Conservation (phyloP, 148 eudicot species). For the Dianthus caryophyllus region DNA sequence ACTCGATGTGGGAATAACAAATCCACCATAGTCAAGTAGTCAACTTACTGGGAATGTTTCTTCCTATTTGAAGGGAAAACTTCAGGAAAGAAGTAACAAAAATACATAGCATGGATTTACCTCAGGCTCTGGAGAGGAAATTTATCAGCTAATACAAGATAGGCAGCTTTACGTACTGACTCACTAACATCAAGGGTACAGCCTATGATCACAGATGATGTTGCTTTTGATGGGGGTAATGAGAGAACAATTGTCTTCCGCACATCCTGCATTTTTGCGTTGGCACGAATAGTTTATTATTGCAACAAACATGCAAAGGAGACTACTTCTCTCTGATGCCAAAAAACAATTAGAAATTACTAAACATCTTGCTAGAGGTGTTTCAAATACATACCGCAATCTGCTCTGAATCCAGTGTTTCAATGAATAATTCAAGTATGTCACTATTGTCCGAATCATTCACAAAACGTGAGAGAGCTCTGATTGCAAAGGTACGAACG, state of each 20-base stretch:
- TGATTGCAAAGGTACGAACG: slow-evolving; percentile 71
- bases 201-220: slow-evolving; percentile 60
- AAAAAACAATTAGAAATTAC: not conserved
- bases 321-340: too few relatives aligned
- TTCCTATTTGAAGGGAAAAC: too few relatives aligned
- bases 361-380: slow-evolving; percentile 2
- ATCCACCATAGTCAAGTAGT: not conserved
- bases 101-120: slow-evolving; percentile 25
- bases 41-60: too few relatives aligned
- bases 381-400: slow-evolving; percentile 55
- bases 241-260: slow-evolving; percentile 75
- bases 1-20: not conserved
- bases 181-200: slow-evolving; percentile 91
- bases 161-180: slow-evolving; percentile 86
- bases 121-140: slow-evolving; percentile 97
- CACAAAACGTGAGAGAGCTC: slow-evolving; percentile 91
- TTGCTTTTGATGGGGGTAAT: slow-evolving; percentile 73
- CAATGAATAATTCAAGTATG: slow-evolving; percentile 70
- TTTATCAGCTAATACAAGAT: slow-evolving; percentile 78
- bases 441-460: slow-evolving; percentile 82
- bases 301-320: not conserved
- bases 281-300: slow-evolving; percentile 7
- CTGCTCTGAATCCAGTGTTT: slow-evolving; percentile 64
- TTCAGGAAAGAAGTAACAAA: not conserved
- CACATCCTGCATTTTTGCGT: slow-evolving; percentile 61